Evolutionary conservation across 2,329 filamentous ascomycete genomes (phyloP), one percentile per base, ranked within the genome.

Genomic region (Pezicula carpinea): DNA sequence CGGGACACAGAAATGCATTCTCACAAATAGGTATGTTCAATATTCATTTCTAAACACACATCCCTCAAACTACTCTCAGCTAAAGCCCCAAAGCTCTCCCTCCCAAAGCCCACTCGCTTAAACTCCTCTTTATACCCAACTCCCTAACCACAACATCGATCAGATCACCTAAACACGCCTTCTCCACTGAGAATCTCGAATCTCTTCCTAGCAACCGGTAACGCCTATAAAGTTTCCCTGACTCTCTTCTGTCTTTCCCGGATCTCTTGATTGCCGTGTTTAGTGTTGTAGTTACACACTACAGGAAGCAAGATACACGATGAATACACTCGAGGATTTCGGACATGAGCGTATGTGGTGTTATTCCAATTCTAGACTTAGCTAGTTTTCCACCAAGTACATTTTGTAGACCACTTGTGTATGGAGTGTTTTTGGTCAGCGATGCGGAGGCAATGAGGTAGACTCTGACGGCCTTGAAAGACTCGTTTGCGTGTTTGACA

Each of bases 271-370:
- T 19, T 19, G 21, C 38, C 26, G 19, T 42, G 36, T 15, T 32
- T 59, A 3, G 66, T 64, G 48, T 81, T 82, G 57, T 68, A 81
- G 55, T 72, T 74, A 57, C 73, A 76, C 5, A 81, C 77, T 1
- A 74, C 70, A 0, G 77, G 76, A 35, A 73, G 66, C 43, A 77
- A 65, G 39, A 74, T 72, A 55, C 71, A 82, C 56, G 29, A 26
- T 0, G 69, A 70, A 49, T 72, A 76, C 6, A 44, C 6, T 53
- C 55, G 1, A 61, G 42, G 21, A 60, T 45, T 39, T 58, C 56
- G n/a, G 53, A 51, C 44, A 52, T 58, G 7, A 54, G 55, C 1
- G 59, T 55, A 34, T 61, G 59, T 1, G 59, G 51, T 22, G 48
- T 48, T n/a, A 60, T 53, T 1, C 59, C 59, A n/a, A 53, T 55